Conservation (phyloP, 257 asterid genomes). For the Nicotiana attenuata region DNA sequence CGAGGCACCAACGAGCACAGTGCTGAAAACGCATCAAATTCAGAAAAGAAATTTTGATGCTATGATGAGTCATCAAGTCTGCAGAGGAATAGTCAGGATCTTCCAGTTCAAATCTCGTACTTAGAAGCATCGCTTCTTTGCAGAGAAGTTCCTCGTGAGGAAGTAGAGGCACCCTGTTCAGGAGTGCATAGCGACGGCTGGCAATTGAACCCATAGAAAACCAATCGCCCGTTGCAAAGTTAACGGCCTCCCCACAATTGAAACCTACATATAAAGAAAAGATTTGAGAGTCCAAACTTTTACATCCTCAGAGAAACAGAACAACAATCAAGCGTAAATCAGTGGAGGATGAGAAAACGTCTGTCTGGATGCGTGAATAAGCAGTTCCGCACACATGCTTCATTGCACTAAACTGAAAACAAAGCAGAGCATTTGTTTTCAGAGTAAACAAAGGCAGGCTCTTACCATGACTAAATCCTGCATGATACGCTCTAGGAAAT, state of each 20-base stretch:
- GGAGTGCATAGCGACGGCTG: slow-evolving; percentile 86
- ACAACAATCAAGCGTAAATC: neutral
- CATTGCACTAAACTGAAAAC: neutral
- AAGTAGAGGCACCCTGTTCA: slow-evolving; percentile 76
- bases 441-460: neutral
- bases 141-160: slow-evolving; percentile 97
- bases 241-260: slow-evolving; percentile 98
- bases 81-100: slow-evolving; percentile 40
- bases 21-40: slow-evolving; percentile 87
- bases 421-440: neutral
- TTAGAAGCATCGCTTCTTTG: slow-evolving; percentile 83
- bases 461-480: slow-evolving; percentile 98
- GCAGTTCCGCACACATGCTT: neutral
- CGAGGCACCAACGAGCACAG: slow-evolving; percentile 75
- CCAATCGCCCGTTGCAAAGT: slow-evolving; percentile 95
- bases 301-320: neutral
- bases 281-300: neutral
- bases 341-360: neutral
- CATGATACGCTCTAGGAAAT: slow-evolving; percentile 96
- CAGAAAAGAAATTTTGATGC: slow-evolving; percentile 59
- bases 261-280: slow-evolving; percentile 47
- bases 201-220: slow-evolving; percentile 87
- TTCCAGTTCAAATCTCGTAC: slow-evolving; percentile 30
- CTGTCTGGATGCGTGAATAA: neutral
- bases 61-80: slow-evolving; percentile 40